A percentile compares a stretch with the other conserved stretches of the same genome.
Evolutionary conservation across 2,329 filamentous ascomycete species (phyloP).

Genomic region (Cladosporium sp.): DNA sequence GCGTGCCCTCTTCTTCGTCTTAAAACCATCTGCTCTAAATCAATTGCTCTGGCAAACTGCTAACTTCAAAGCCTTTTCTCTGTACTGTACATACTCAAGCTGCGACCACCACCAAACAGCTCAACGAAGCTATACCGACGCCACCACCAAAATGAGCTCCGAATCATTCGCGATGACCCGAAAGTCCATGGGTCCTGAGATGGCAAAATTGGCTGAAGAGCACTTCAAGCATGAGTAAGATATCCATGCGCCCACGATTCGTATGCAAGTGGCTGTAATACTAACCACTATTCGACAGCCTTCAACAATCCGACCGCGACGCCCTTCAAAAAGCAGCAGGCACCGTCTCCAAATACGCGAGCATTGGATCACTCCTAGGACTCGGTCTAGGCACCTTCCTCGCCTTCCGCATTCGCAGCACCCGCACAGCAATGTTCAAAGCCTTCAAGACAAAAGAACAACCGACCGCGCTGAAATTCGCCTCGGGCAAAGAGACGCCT

Average conservation of each 20-base stretch:
- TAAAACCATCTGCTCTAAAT: too few relatives aligned
- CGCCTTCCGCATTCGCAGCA: constrained; percentile 54
- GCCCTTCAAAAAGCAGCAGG: constrained; percentile 52
- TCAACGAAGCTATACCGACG: background rate
- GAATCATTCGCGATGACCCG: constrained; percentile 48
- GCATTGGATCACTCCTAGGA: constrained; percentile 57
- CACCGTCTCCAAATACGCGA: constrained; percentile 53
- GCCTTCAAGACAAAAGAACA: constrained; percentile 59
- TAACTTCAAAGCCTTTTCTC: background rate
- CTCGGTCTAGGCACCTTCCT: constrained; percentile 56
- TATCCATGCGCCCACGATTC: background rate
- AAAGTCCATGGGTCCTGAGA: constrained; percentile 45
- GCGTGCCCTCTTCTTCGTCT: background rate
- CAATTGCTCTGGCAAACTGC: too few relatives aligned
- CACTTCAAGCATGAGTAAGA: constrained; percentile 54
- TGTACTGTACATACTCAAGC: background rate
- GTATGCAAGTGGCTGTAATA: constrained; percentile 54
- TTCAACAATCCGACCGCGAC: constrained; percentile 56
- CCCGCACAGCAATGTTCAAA: constrained; percentile 57
- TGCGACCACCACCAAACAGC: background rate
- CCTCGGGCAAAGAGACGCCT: constrained; percentile 56
- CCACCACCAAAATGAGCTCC: constrained; percentile 32
- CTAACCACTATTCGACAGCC: constrained; percentile 25
- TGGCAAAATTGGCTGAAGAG: constrained; percentile 52
- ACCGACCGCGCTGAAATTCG: constrained; percentile 59